Evolutionary conservation across 495 filamentous ascomycete genomes (phyloP), one percentile per base, ranked within the genome.

Genomic region (Xylona heveae): DNA sequence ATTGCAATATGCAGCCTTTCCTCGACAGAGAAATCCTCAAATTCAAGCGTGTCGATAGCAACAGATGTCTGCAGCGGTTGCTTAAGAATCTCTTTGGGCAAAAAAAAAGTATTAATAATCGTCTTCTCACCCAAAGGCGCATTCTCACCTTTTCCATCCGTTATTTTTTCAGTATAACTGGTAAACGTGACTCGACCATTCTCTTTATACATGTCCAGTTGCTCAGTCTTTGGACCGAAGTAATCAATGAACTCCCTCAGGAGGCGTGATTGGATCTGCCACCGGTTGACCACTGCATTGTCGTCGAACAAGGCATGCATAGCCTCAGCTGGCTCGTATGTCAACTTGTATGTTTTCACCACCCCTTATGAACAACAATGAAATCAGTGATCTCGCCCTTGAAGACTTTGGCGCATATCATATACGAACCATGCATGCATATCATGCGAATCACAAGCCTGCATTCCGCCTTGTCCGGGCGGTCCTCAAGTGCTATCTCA

Each of bases 31-130:
- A 85, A 90, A 12, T 75, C 62, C 19, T 85, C 74, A 45, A 95
- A 97, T 42, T 95, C 84, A 26, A 69, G 61, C 36, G 71, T 77
- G 42, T 90, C 79, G 14, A 92, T 65, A 3, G 84, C 70, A 19
- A 97, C 78, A 9, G 78, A 81, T 4, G 88, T 97, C 36, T 93
- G 81, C 10, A 97, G 64, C 2, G 88, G 85, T 49, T 91, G 78
- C 51, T 91, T 93, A 27, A 97, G 62, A 19, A 91, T 69, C 42
- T 92, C 83, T 84, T 29, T 6, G n/a, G 24, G 16, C n/a, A n/a
- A 35, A 12, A 9, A 48, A 37, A 7, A 6, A 4, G 24, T 22
- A 21, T 3, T 1, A 17, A 23, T 8, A 17, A 32, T 14, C 8
- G 10, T 13, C 12, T 4, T 12, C 6, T 22, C 14, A 15, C 15